Percentiles rank a stretch among this genome's conserved stretches.
Evolutionary conservation across 176 grass and related monocot species (phyloP).

Genomic region (Rhynchospora tenuis): DNA sequence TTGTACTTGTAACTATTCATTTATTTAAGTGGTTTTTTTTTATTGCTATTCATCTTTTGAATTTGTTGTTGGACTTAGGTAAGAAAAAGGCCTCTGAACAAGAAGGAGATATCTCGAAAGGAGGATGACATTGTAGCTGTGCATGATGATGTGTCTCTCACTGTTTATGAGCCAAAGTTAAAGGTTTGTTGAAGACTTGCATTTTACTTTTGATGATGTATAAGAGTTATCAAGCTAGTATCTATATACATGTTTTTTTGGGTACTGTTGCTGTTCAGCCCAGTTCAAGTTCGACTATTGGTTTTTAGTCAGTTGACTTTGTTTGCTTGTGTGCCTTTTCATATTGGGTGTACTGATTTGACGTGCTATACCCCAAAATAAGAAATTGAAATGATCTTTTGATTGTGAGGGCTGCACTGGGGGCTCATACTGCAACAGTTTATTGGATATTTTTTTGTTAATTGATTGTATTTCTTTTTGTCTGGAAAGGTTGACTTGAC

Average conservation of each 20-base stretch:
- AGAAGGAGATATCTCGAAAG: conserved; percentile 90
- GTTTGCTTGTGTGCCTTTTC: background rate
- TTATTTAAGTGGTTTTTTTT: background rate
- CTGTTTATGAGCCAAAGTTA: conserved; percentile 91
- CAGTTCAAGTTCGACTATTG: background rate
- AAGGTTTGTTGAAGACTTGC: conserved; percentile 48
- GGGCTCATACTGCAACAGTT: background rate
- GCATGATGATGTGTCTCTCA: conserved; percentile 60
- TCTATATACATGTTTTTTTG: background rate
- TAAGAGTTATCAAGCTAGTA: background rate
- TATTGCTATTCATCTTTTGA: background rate
- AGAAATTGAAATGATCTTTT: background rate
- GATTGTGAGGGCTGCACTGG: background rate
- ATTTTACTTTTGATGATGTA: background rate
- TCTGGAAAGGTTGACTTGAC: conserved; percentile 85
- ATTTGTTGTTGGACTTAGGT: conserved; percentile 49
- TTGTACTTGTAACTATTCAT: background rate
- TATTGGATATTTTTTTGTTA: conserved; percentile 1
- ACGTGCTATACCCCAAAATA: background rate
- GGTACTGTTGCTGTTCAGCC: background rate
- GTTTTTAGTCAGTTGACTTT: background rate
- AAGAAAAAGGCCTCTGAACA: conserved; percentile 96
- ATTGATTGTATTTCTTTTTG: conserved; percentile 37
- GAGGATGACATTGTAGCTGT: conserved; percentile 93
- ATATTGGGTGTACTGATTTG: background rate